Base-by-base conservation (phyloP, 345 rosid species). In the Populus alba region DNA sequence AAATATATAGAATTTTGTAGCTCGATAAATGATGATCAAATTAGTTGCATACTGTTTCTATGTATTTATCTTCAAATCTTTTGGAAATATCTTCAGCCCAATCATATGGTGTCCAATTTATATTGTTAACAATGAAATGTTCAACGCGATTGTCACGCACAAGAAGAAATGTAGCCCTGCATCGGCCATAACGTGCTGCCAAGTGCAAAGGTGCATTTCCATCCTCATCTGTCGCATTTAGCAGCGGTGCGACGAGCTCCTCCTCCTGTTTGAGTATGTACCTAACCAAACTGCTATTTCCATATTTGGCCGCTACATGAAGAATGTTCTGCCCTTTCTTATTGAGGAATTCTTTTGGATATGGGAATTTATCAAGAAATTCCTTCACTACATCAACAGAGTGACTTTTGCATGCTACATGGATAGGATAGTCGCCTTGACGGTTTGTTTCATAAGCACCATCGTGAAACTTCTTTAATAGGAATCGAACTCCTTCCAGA, bases 181-280 rank as follows among this genome's bases (percentile, higher is more conserved):
- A 2, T 55, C 2, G 25, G 10, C 11, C 11, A 20, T 8, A 0
- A 0, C 25, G 1, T 22, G 68, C n/a, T 8, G 76, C 76, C 76
- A 73, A 38, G 25, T 73, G 76, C 12, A 73, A 15, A n/a, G 76
- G 53, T 12, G 76, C 37, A 39, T 73, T 73, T 35, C 76, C 76
- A 35, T 73, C 68, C 49, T n/a, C 20, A 39, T 73, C 76, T 25
- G 2, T 33, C 16, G 1, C 65, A 22, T 55, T 55, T 18, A 9
- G 4, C 20, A 72, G 27, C 13, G 18, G 1, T 1, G 1, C 13
- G 1, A 37, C 11, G 33, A 35, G 68, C n/a, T 6, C 11, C 3
- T 0, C 0, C 3, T 55, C 12, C 11, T 0, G 25, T 37, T 1
- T 1, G 31, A 73, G 49, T 15, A 61, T 5, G 5, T 59, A 37